Percentiles rank a stretch among this genome's conserved stretches.
Evolutionary conservation across 495 filamentous ascomycete genomes (phyloP).

Genomic region (Eremomyces bilateralis): DNA sequence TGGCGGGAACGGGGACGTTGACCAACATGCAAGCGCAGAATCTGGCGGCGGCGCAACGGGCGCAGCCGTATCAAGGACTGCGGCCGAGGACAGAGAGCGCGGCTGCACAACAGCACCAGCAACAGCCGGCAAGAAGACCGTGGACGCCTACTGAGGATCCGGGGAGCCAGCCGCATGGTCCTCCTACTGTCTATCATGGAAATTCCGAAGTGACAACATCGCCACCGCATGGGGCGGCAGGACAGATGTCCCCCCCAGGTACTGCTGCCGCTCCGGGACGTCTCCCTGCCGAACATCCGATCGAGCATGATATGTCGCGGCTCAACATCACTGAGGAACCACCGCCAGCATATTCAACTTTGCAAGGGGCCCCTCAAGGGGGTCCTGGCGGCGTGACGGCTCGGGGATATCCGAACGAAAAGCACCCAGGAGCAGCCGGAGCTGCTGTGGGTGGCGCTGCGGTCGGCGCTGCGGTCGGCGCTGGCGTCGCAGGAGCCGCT

Average conservation of each 20-base stretch:
- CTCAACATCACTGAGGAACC: slow-evolving; percentile 69
- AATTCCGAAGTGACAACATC: slow-evolving; percentile 28
- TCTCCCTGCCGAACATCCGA: slow-evolving; percentile 29
- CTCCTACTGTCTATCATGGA: slow-evolving; percentile 85
- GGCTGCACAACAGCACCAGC: slow-evolving; percentile 20
- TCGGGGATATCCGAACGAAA: slow-evolving; percentile 60
- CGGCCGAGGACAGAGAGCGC: slow-evolving; percentile 11
- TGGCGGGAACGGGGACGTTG: slow-evolving; percentile 63
- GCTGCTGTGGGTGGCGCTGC: slow-evolving; percentile 14
- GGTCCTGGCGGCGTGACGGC: slow-evolving; percentile 20
- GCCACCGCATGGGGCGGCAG: no score
- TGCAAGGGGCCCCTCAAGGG: slow-evolving; percentile 30
- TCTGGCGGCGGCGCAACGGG: slow-evolving; percentile 55
- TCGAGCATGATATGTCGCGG: slow-evolving; percentile 74
- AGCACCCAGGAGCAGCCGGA: slow-evolving; percentile 26
- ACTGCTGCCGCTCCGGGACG: slow-evolving; percentile 2
- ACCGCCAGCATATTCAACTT: slow-evolving; percentile 70
- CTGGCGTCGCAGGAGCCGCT: slow-evolving; percentile 10
- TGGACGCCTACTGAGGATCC: slow-evolving; percentile 95
- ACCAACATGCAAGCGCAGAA: slow-evolving; percentile 62
- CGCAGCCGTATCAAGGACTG: slow-evolving; percentile 46
- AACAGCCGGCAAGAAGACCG: slow-evolving; percentile 39
- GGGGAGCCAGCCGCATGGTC: slow-evolving; percentile 71
- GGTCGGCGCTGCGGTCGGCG: slow-evolving; percentile 15
- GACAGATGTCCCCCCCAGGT: no score